A percentile compares a stretch with the other conserved stretches of the same genome.
Evolutionary conservation across 768 basidiomycete genomes (phyloP).

Genomic region (Tulasnella sp.): DNA sequence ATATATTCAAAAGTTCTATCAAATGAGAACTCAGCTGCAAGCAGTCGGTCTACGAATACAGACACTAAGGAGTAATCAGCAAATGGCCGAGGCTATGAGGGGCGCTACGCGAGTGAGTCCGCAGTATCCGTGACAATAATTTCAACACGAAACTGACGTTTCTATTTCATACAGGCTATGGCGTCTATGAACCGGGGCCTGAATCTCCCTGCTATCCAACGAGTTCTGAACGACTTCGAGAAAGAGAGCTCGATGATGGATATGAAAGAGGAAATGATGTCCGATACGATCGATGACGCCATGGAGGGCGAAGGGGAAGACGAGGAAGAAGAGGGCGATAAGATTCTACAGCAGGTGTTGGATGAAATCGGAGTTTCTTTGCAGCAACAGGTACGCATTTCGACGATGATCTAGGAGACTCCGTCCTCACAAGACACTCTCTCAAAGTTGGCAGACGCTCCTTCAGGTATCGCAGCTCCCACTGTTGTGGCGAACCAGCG

Average conservation of each 20-base stretch:
- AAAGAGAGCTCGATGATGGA: slow-evolving; percentile 97
- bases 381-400: slow-evolving; percentile 50
- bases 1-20: slow-evolving; percentile 96
- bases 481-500: slow-evolving; percentile 56
- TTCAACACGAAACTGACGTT: background rate
- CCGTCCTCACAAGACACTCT: background rate
- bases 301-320: slow-evolving; percentile 91
- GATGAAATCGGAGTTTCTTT: slow-evolving; percentile 94
- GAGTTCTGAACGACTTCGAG: slow-evolving; percentile 98
- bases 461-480: slow-evolving; percentile 56
- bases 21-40: slow-evolving; percentile 97
- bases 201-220: slow-evolving; percentile 89
- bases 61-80: slow-evolving; percentile 91
- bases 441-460: slow-evolving; percentile 70
- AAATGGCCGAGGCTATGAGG: slow-evolving; percentile 99
- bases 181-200: slow-evolving; percentile 93
- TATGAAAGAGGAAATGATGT: slow-evolving; percentile 99
- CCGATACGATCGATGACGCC: slow-evolving; percentile 92
- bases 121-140: background rate
- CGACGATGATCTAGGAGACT: slow-evolving; percentile 1
- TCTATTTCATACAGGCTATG: slow-evolving; percentile 65
- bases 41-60: slow-evolving; percentile 94
- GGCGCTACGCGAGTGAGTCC: slow-evolving; percentile 83
- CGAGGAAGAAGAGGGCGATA: slow-evolving; percentile 92
- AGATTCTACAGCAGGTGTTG: slow-evolving; percentile 89